Evolutionary conservation across 1,139 yeast genomes (phyloP).

Genomic region (Pichia sp.): DNA sequence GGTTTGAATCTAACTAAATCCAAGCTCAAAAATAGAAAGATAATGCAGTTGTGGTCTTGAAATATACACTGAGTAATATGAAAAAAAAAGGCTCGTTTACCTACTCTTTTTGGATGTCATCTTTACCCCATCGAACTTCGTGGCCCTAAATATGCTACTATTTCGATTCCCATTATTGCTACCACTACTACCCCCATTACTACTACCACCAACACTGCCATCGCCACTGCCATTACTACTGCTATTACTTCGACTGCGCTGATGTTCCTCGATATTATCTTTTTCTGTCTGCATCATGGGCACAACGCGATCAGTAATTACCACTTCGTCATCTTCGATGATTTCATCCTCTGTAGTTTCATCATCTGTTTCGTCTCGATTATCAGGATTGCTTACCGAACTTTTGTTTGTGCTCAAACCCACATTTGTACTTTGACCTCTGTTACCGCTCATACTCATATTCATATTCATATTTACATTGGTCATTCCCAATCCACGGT

Average conservation of each 20-base stretch:
- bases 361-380: slow-evolving; percentile 13
- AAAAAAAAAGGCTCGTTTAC: background rate
- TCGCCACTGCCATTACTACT: background rate
- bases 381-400: background rate
- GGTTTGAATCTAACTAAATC: background rate
- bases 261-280: background rate
- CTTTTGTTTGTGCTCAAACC: background rate
- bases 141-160: slow-evolving; percentile 3
- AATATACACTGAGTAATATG: background rate
- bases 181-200: background rate
- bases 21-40: background rate
- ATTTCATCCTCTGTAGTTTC: slow-evolving; percentile 28
- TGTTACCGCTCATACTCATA: background rate
- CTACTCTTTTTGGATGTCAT: slow-evolving; percentile 9
- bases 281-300: background rate
- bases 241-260: background rate
- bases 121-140: slow-evolving; percentile 9
- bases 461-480: background rate
- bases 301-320: slow-evolving; percentile 1
- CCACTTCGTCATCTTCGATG: slow-evolving; percentile 20
- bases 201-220: slow-evolving; percentile 1
- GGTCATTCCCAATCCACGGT: background rate
- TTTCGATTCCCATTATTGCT: background rate
- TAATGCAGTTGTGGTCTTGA: background rate
- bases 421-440: background rate